Evolutionary conservation across 2,329 filamentous ascomycete species (phyloP), one percentile per base, ranked within the genome.

Genomic region (Xylariaceae sp.): DNA sequence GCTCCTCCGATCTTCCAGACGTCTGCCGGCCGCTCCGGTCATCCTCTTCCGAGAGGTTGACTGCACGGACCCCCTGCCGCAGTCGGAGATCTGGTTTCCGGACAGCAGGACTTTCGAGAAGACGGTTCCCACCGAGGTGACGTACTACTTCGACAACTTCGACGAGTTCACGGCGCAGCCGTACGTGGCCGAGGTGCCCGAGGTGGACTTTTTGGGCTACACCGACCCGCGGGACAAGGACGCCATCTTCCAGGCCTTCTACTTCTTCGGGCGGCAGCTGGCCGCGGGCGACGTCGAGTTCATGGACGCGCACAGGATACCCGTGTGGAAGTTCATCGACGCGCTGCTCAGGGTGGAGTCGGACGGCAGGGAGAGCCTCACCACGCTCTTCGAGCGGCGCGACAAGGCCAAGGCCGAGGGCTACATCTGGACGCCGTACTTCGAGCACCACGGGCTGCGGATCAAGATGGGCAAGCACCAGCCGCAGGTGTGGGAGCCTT

Each of bases 121-220:
- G 3, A 3, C 3, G 15, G 19, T 3, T 17, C 22, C 30, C 3
- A 27, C 15, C 7, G 22, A 19, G 23, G 35, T 37, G 5, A 37
- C 35, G 7, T 37, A 25, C 23, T 32, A 14, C 31, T 37, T 37
- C 29, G 29, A 32, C 10, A 25, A 29, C 13, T 15, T 37, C 5
- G 35, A 37, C 10, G 23, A 28, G 18, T 37, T 23, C 15, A 37
- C 35, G n/a, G 35, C 29, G 4, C 12, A 23, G 15, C 35, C 35
- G 4, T 32, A 29, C 35, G 35, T 37, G 4, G 24, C 30, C 21
- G 30, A 37, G 14, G 15, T 37, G 5, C 35, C 35, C 6, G 12
- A 8, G 13, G 35, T 37, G 19, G 35, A 37, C 26, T 37, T 32
- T 24, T n/a, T 32, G 8, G 29, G 31, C 10, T 17, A 17, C 12